A percentile compares a stretch with the other conserved stretches of the same genome.
These are phyloP conservation scores for Termitomyces sp. DNA, from an alignment of 768 basidiomycete genomes.

Conservation along the genomic window DNA sequence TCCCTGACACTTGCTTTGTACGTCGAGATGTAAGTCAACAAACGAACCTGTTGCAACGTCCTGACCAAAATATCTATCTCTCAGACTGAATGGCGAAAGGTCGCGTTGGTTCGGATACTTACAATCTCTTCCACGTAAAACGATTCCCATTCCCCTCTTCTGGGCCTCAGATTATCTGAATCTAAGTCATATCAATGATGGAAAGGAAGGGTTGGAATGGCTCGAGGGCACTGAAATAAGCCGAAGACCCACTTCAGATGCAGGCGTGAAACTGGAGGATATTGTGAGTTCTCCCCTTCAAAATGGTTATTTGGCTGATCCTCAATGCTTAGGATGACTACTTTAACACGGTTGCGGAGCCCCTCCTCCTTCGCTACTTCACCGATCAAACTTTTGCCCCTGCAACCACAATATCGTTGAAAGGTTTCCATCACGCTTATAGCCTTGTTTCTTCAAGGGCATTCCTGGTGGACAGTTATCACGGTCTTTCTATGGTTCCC, in stretches of 20 bases:
- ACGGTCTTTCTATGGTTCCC: constrained; percentile 79
- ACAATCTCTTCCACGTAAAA: constrained; percentile 49
- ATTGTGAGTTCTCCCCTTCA: constrained; percentile 6
- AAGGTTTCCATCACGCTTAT: constrained; percentile 48
- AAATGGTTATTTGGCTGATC: background rate
- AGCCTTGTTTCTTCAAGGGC: constrained; percentile 75
- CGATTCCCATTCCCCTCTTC: constrained; percentile 56
- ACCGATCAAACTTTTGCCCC: constrained; percentile 4
- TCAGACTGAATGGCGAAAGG: constrained; percentile 40
- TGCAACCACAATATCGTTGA: constrained; percentile 19
- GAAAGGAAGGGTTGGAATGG: constrained; percentile 29
- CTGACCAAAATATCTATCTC: constrained; percentile 1
- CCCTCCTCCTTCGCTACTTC: constrained; percentile 16
- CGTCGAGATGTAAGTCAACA: constrained; percentile 50
- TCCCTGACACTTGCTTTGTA: constrained; percentile 61
- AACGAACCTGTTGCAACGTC: constrained; percentile 5
- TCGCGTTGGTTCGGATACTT: constrained; percentile 67
- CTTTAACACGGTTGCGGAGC: background rate
- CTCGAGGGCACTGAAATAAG: constrained; percentile 38
- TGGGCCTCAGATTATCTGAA: constrained; percentile 33
- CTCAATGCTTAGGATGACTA: constrained; percentile 19
- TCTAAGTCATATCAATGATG: constrained; percentile 24
- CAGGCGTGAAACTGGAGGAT: constrained; percentile 1
- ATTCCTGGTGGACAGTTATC: constrained; percentile 79
- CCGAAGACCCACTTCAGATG: constrained; percentile 2